phyloP scores from a whole-genome alignment of 78 protist genomes.

The Creolimax fragrantissima region DNA sequence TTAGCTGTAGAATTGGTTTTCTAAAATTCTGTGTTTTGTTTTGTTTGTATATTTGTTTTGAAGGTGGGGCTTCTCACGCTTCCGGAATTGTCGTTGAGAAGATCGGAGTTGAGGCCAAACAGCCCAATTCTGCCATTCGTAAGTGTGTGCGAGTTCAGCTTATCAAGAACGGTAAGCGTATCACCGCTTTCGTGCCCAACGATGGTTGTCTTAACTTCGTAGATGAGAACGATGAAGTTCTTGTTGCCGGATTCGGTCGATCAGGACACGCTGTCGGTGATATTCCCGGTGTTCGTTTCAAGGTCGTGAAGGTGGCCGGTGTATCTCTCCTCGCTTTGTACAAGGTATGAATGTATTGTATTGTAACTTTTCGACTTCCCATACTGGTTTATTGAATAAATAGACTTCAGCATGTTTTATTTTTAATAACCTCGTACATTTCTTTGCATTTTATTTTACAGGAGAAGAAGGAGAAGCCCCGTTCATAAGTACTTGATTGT shows the following conservation, averaged over 20 bases:
- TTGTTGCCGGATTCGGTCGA: constrained; percentile 99
- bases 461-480: constrained; percentile 88
- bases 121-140: constrained; percentile 99
- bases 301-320: constrained; percentile 93
- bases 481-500: constrained; percentile 45
- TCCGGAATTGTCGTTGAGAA: constrained; percentile 98
- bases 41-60: background rate
- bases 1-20: background rate
- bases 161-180: constrained; percentile 99
- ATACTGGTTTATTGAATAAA: background rate
- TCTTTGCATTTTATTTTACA: constrained; percentile 40
- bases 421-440: background rate
- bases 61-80: constrained; percentile 94
- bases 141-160: constrained; percentile 99
- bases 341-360: constrained; percentile 42
- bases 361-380: background rate
- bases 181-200: constrained; percentile 98
- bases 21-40: background rate
- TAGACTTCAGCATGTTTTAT: background rate
- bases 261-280: constrained; percentile 99
- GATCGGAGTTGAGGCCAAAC: constrained; percentile 98
- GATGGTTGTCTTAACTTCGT: constrained; percentile 98
- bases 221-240: constrained; percentile 95
- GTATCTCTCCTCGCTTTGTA: constrained; percentile 80
- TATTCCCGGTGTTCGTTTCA: constrained; percentile 99